These are phyloP conservation scores for Botrytis aclada DNA, from an alignment of 2,329 filamentous ascomycete species.

Conservation along the genomic window DNA sequence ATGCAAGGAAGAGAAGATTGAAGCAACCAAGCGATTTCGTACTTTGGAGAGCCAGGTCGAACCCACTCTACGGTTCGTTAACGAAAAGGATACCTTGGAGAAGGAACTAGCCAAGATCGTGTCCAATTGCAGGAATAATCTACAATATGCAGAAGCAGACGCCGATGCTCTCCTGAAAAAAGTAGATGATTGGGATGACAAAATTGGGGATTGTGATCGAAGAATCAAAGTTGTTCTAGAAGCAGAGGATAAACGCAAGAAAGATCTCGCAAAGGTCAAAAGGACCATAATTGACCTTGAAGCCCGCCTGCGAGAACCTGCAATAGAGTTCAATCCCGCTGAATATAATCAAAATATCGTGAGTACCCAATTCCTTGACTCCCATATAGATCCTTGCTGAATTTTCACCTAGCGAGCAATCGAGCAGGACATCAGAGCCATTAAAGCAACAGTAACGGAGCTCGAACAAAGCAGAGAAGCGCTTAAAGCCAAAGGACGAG, in stretches of 20 bases:
- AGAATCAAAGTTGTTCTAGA: slow-evolving; percentile 51
- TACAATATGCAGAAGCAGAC: slow-evolving; percentile 53
- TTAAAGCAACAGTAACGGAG: slow-evolving; percentile 41
- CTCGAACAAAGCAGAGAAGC: slow-evolving; percentile 32
- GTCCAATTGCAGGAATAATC: slow-evolving; percentile 49
- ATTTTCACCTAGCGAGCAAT: slow-evolving; percentile 48
- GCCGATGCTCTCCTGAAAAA: slow-evolving; percentile 42
- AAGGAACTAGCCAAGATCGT: slow-evolving; percentile 55
- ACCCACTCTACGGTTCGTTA: slow-evolving; percentile 67
- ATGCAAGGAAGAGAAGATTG: slow-evolving; percentile 54
- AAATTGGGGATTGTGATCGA: slow-evolving; percentile 41
- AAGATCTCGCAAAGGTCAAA: slow-evolving; percentile 49
- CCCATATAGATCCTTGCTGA: neutral
- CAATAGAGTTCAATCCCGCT: slow-evolving; percentile 64
- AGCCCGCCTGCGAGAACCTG: slow-evolving; percentile 58
- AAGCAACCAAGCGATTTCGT: slow-evolving; percentile 55
- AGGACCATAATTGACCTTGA: slow-evolving; percentile 61
- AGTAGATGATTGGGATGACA: slow-evolving; percentile 44
- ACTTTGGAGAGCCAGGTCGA: slow-evolving; percentile 59
- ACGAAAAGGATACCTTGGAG: slow-evolving; percentile 66
- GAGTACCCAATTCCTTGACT: slow-evolving; percentile 38
- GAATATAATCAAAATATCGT: slow-evolving; percentile 73
- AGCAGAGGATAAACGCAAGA: slow-evolving; percentile 47
- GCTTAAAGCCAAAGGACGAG: slow-evolving; percentile 36
- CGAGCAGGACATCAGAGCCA: slow-evolving; percentile 54